Percentiles rank a stretch among this genome's conserved stretches.
phyloP scores from a whole-genome alignment of 306 rosid species.

The Quercus wislizeni region DNA sequence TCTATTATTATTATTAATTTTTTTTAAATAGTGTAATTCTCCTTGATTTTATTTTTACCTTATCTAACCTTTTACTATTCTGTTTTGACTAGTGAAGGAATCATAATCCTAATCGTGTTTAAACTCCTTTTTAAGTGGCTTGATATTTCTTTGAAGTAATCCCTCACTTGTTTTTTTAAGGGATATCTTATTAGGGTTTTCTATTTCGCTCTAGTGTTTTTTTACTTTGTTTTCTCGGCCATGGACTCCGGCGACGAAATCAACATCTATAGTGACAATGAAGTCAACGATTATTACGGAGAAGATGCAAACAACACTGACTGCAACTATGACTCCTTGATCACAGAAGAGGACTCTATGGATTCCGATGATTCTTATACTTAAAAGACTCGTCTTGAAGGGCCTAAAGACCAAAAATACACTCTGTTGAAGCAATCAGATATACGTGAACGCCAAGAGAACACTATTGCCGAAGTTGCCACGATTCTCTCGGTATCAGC shows the following conservation, averaged over 20 bases:
- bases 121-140: too few species aligned
- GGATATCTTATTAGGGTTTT: too few species aligned
- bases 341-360: background rate
- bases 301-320: background rate
- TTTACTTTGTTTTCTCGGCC: background rate
- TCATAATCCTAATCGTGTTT: too few species aligned
- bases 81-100: too few species aligned
- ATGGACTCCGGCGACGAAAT: background rate
- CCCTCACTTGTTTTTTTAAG: too few species aligned
- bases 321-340: background rate
- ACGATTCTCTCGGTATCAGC: constrained; percentile 27
- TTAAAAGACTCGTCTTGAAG: background rate
- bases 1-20: too few species aligned
- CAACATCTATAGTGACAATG: background rate
- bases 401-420: background rate
- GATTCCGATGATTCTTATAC: background rate
- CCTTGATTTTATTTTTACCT: too few species aligned
- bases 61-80: too few species aligned
- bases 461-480: constrained; percentile 19
- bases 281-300: background rate
- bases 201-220: too few species aligned
- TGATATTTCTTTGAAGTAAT: too few species aligned
- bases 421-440: constrained; percentile 11
- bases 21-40: too few species aligned
- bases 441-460: constrained; percentile 25